Evolutionary conservation across 352 stramenopile genomes (phyloP).

Genomic region (Stramenopiles sp.): DNA sequence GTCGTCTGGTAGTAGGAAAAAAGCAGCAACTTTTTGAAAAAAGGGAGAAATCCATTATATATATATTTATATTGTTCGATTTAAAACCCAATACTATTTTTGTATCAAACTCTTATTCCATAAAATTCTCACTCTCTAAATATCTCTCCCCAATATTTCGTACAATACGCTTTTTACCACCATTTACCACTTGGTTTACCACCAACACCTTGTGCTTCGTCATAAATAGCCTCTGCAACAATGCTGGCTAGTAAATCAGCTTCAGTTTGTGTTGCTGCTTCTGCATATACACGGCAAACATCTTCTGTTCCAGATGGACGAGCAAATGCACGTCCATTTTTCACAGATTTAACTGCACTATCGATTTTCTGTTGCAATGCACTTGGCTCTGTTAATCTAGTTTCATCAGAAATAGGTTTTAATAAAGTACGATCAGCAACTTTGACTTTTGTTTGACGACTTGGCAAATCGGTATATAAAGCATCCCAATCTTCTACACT

Average conservation of each 20-base stretch:
- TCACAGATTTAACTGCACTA: conserved; percentile 14
- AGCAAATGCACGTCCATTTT: conserved; percentile 58
- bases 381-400: conserved; percentile 21
- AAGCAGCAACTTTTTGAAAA: too few relatives aligned
- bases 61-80: too few relatives aligned
- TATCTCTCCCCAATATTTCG: too few relatives aligned
- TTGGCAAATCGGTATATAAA: conserved; percentile 83
- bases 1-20: too few relatives aligned
- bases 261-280: conserved; percentile 61
- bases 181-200: too few relatives aligned
- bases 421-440: conserved; percentile 40
- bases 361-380: conserved; percentile 25
- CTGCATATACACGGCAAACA: conserved; percentile 92
- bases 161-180: too few relatives aligned
- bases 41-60: too few relatives aligned
- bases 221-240: conserved; percentile 48
- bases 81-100: too few relatives aligned
- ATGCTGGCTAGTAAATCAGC: conserved; percentile 65
- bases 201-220: too few relatives aligned
- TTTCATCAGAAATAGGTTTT: conserved; percentile 53
- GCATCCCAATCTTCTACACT: conserved; percentile 65
- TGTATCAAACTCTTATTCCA: too few relatives aligned
- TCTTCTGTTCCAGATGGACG: conserved; percentile 91
- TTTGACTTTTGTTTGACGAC: conserved; percentile 56
- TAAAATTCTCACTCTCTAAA: too few relatives aligned